Evolutionary conservation across 805 yeast species (phyloP).

Genomic region (Ogataea henricii): DNA sequence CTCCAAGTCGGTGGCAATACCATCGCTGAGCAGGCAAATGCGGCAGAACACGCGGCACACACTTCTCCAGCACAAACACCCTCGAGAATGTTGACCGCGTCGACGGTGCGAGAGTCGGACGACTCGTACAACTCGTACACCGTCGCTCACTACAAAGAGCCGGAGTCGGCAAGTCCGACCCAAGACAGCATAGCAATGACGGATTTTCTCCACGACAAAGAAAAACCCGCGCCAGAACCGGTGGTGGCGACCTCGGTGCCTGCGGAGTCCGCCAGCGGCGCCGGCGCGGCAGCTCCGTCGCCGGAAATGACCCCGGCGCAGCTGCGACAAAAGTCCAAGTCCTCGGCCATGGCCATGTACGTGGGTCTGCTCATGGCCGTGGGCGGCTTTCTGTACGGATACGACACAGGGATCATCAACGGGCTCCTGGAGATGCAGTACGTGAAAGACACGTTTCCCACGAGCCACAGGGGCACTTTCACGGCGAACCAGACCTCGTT

Average conservation of each 20-base stretch:
- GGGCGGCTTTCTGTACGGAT: constrained; percentile 91
- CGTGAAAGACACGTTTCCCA: constrained; percentile 58
- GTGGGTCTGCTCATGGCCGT: constrained; percentile 84
- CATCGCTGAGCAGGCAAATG: constrained; percentile 1
- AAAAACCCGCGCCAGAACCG: neutral
- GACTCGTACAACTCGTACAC: no score
- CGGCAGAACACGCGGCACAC: neutral
- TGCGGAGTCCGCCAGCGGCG: neutral
- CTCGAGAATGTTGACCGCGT: neutral
- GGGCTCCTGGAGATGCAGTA: constrained; percentile 76
- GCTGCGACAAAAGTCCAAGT: constrained; percentile 28
- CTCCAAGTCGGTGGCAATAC: neutral
- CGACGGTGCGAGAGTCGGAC: constrained; percentile 1
- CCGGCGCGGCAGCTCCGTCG: neutral
- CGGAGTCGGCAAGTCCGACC: neutral
- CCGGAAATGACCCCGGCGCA: neutral
- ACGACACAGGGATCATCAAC: constrained; percentile 85
- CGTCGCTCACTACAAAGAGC: neutral
- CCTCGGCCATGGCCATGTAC: constrained; percentile 63
- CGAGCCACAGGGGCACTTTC: constrained; percentile 43
- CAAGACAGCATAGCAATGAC: neutral
- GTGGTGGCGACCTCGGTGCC: neutral
- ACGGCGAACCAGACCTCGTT: constrained; percentile 66
- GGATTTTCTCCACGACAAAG: neutral
- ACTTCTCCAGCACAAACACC: neutral